phyloP scores from a whole-genome alignment of 306 rosid species.

The Rosa multiflora region DNA sequence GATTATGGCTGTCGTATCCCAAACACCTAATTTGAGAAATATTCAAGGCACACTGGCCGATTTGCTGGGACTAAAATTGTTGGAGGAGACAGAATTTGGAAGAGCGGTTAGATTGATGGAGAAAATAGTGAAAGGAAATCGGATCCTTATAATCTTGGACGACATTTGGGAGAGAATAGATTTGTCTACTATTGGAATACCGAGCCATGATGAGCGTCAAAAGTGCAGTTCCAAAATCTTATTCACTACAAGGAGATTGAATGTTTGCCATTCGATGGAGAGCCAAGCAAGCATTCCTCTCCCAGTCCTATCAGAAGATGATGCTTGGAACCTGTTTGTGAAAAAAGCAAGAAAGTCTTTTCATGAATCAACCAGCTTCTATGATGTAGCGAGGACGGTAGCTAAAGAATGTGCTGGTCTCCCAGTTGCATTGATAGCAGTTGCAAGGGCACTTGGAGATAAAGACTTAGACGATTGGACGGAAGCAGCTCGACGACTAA shows the following conservation, averaged over 20 bases:
- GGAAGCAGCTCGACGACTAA: neutral
- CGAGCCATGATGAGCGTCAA: neutral
- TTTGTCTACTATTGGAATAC: neutral
- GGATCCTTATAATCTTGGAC: neutral
- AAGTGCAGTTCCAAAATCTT: neutral
- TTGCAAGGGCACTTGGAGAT: neutral
- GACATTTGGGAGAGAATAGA: neutral
- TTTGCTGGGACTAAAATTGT: neutral
- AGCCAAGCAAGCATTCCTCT: too few relatives aligned
- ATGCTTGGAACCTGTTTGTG: too few relatives aligned
- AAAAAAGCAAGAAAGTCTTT: too few relatives aligned
- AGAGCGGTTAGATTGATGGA: neutral
- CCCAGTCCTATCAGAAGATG: too few relatives aligned
- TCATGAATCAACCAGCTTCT: neutral
- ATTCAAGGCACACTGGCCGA: neutral
- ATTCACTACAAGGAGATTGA: neutral
- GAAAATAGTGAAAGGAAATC: neutral
- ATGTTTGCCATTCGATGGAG: too few relatives aligned
- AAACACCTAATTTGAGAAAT: neutral
- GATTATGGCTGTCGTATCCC: neutral
- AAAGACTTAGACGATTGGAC: neutral
- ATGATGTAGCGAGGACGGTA: neutral
- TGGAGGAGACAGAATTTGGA: accelerated
- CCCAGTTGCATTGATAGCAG: neutral
- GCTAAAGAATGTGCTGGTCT: neutral